These are phyloP conservation scores for Annulohypoxylon moriforme DNA, from an alignment of 495 filamentous ascomycete genomes.

Conservation along the genomic window DNA sequence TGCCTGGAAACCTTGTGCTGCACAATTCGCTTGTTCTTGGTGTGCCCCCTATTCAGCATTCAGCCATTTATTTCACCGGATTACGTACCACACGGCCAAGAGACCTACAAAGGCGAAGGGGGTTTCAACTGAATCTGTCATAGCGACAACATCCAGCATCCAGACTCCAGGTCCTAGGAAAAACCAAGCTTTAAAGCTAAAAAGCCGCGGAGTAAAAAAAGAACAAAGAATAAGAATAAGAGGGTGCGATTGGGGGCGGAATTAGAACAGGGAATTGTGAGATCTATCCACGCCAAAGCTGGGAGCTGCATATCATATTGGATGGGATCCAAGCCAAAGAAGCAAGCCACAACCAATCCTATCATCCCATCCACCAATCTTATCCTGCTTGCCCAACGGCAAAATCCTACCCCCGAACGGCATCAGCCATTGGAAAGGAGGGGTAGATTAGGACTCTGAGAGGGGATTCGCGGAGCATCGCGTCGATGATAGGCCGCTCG, in stretches of 20 bases:
- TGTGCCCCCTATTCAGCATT: conserved; percentile 17
- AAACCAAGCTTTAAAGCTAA: conserved; percentile 26
- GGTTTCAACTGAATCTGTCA: conserved; percentile 19
- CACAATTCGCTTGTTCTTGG: conserved; percentile 7
- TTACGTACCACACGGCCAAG: conserved; percentile 3
- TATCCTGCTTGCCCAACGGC: conserved; percentile 26
- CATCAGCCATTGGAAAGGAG: conserved; percentile 37
- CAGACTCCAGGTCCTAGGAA: conserved; percentile 10
- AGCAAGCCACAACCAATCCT: conserved; percentile 37
- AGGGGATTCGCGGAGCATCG: conserved; percentile 22
- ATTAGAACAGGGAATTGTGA: conserved; percentile 16
- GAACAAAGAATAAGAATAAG: conserved; percentile 15
- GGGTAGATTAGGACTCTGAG: conserved; percentile 13
- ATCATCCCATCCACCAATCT: neutral
- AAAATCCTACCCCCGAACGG: conserved; percentile 30
- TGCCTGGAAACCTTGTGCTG: conserved; percentile 8
- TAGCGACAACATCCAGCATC: conserved; percentile 13
- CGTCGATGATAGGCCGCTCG: conserved; percentile 37
- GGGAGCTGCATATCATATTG: conserved; percentile 41
- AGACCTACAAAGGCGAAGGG: neutral
- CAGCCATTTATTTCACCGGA: conserved; percentile 9
- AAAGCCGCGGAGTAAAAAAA: conserved; percentile 7
- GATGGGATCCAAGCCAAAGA: conserved; percentile 10
- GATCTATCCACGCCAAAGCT: conserved; percentile 37
- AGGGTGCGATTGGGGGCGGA: conserved; percentile 18